Percentiles rank a stretch among this genome's conserved stretches.
phyloP scores from a whole-genome alignment of 169 alveolate genomes.

The Toxoplasma gondii region DNA sequence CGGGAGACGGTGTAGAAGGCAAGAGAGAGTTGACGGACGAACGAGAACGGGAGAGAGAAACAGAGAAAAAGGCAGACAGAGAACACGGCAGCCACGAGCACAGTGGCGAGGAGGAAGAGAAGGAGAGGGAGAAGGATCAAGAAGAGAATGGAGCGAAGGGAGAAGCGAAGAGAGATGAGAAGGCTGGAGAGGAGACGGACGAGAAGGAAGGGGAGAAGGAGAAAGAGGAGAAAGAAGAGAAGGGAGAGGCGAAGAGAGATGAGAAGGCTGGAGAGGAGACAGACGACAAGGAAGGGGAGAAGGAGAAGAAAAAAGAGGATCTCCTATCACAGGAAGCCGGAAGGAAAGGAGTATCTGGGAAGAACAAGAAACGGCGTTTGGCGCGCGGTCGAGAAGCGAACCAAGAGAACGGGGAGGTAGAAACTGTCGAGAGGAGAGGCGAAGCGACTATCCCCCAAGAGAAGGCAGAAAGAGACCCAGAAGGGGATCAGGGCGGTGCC shows the following conservation, averaged over 20 bases:
- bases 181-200: not conserved
- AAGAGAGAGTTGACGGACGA: not conserved
- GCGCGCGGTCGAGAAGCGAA: not conserved
- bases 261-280: not conserved
- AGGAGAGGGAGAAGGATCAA: not conserved
- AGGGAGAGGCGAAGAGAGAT: not conserved
- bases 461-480: constrained; percentile 19
- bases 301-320: not conserved
- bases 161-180: not conserved
- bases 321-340: not conserved
- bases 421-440: not conserved
- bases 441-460: not conserved
- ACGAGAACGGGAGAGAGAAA: not conserved
- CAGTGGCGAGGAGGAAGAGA: not conserved
- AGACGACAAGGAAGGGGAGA: not conserved
- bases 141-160: not conserved
- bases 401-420: not conserved
- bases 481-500: constrained; percentile 16
- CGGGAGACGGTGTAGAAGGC: not conserved
- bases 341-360: not conserved
- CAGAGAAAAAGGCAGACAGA: not conserved
- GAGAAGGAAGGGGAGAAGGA: not conserved
- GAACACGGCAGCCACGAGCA: not conserved
- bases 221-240: not conserved
- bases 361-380: not conserved